Evolutionary conservation across 106 monocot genomes (phyloP), one percentile per base, ranked within the genome.

Genomic region (Amphibolis antarctica): DNA sequence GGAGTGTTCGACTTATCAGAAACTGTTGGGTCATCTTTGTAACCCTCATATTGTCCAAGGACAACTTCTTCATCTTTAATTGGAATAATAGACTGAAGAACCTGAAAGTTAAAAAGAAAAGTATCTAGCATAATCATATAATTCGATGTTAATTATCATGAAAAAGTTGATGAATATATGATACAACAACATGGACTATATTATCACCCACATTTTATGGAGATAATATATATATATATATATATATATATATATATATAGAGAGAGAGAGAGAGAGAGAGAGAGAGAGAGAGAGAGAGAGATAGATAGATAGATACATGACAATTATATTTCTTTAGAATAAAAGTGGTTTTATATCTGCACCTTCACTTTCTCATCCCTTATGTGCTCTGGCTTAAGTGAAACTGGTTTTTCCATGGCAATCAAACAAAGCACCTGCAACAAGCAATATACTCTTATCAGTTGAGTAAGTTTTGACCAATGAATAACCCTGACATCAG

Each of bases 361-460:
- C 4, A 92, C 87, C 87, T 94, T 94, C 70, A 94, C 93, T 94
- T 94, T 94, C 74, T 94, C 93, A 74, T 94, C 93, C 46, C 89
- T 72, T 29, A 94, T 86, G 70, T 94, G 75, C 79, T 86, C 93
- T 59, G 93, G 93, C 69, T 76, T 94, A 63, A 94, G 86, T 64
- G 93, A 94, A 72, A 94, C 83, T 55, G 93, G 93, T 59, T 94
- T 94, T 69, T 94, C 93, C 93, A 94, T 94, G 28, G 93, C 85
- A 73, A 94, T 86, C 60, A 94, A 84, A 68, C 93, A 94, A 74
- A 94, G 75, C 77, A 94, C 89, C 93, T 94, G 79, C 30, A 71
- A 60, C 48, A 7, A 69, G 36, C n/a, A 36, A 36, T 4, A 36
- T 36, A 7, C 36, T 4, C 7, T 7, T 36, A 7, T 36, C 36